Conservation (phyloP, 192 early-diverging fungal genomes). For the Coemansia sp. region DNA sequence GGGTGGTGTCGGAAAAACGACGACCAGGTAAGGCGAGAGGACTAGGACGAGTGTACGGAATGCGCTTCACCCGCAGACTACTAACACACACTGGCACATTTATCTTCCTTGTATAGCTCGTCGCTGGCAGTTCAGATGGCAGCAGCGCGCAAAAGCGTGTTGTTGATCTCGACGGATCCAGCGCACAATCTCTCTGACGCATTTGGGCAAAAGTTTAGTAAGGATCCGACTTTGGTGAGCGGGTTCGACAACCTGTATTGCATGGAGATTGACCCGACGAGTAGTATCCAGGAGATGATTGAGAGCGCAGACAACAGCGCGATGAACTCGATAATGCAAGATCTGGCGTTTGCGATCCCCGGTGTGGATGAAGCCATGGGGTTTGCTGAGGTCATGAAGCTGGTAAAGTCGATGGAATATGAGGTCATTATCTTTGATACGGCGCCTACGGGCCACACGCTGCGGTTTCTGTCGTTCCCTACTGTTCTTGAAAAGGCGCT, state of each 20-base stretch:
- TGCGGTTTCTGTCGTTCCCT: constrained; percentile 98
- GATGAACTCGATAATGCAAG: constrained; percentile 91
- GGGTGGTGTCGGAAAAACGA: constrained; percentile 97
- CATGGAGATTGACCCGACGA: constrained; percentile 99
- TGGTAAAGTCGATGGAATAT: constrained; percentile 99
- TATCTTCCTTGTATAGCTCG: constrained; percentile 62
- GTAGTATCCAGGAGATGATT: constrained; percentile 98
- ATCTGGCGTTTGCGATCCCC: constrained; percentile 98
- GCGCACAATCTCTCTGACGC: constrained; percentile 99
- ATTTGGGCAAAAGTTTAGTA: constrained; percentile 99
- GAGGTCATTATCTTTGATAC: constrained; percentile 99
- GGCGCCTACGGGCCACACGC: constrained; percentile 98
- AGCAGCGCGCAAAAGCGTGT: constrained; percentile 87
- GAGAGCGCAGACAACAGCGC: constrained; percentile 76
- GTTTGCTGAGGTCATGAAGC: constrained; percentile 99
- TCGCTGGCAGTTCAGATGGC: constrained; percentile 94
- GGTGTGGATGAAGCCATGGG: constrained; percentile 99
- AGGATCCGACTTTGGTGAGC: constrained; percentile 91
- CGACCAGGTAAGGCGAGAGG: constrained; percentile 55
- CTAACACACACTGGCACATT: not conserved
- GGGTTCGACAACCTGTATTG: constrained; percentile 96
- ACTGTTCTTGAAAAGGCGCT: constrained; percentile 97
- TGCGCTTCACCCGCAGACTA: not conserved
- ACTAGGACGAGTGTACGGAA: not conserved
- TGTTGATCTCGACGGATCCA: constrained; percentile 98